Evolutionary conservation across 345 rosid genomes (phyloP), one percentile per base, ranked within the genome.

Genomic region (Syzygium jambos): DNA sequence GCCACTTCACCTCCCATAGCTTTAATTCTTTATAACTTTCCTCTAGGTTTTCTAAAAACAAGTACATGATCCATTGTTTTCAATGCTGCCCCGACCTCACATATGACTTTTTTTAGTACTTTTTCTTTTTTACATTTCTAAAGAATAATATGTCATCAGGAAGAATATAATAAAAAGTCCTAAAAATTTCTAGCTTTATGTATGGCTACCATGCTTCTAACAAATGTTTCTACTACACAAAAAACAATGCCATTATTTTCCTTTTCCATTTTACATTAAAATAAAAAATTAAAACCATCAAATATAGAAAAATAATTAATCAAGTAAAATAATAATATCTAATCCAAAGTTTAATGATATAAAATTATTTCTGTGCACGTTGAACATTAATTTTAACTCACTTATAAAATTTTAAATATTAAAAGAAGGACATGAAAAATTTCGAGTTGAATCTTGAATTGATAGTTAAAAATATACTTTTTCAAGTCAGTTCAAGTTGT

Each of bases 31-130:
- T 68, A 17, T 34, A 17, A 68, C 46, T 19, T 68, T 68, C 38
- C 43, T 46, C 19, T 17, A 68, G 46, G 80, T 68, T 17, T 34
- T 19, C 25, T 34, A 68, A 21, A 17, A 68, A 34, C 46, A 68
- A 68, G 46, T 34, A 68, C 25, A 1, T 1, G 14, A 68, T 68
- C 25, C 23, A 34, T 34, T 68, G 80, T 30, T 17, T 17, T 34
- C 80, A 68, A 34, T 34, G 80, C 46, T 21, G 4, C 41, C 68
- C 78, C 78, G 19, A 68, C 46, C 46, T 17, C 78, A 34, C 25
- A 34, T 4, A 68, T 34, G 23, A 68, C 43, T 34, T 34, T 34
- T 68, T 30, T 4, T 7, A 8, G 34, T 0, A 0, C 0, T 0
- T 30, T 30, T 17, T 30, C 16, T 8, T 8, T 30, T 16, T 11